Evolutionary conservation across 208 protist genomes (phyloP).

Genomic region (Zelonia costaricensis): DNA sequence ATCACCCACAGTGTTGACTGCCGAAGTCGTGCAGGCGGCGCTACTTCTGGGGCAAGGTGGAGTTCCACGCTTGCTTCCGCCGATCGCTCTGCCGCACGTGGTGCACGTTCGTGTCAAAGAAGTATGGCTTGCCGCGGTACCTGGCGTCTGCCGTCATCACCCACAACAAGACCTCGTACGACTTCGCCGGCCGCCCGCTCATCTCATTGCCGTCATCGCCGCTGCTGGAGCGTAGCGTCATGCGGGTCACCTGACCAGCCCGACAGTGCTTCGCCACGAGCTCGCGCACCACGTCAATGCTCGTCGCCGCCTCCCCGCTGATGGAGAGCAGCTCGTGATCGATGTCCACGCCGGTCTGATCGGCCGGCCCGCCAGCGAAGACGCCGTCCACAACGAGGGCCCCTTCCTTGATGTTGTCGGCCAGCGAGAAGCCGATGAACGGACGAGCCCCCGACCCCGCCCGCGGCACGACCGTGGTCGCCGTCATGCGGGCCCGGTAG

Average conservation of each 20-base stretch:
- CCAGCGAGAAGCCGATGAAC: constrained; percentile 61
- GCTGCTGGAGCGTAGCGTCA: constrained; percentile 12
- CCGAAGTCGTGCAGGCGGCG: background rate
- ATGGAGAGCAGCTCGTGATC: constrained; percentile 42
- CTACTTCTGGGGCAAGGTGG: constrained; percentile 4
- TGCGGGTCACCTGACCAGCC: constrained; percentile 27
- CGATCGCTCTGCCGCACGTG: constrained; percentile 40
- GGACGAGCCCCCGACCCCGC: constrained; percentile 14
- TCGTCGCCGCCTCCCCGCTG: constrained; percentile 12
- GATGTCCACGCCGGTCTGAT: constrained; percentile 39
- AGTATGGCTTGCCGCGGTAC: constrained; percentile 45
- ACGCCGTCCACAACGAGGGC: constrained; percentile 53
- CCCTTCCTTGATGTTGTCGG: constrained; percentile 37
- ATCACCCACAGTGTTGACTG: no score
- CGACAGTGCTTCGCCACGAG: constrained; percentile 37
- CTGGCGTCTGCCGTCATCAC: constrained; percentile 51
- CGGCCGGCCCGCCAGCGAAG: constrained; percentile 38
- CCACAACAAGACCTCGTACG: constrained; percentile 44
- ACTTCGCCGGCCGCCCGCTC: no score
- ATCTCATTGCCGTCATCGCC: constrained; percentile 8
- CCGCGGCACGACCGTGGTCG: constrained; percentile 12
- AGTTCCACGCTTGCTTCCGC: constrained; percentile 28
- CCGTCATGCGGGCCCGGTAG: constrained; percentile 28
- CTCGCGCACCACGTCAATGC: constrained; percentile 29
- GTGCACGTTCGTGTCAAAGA: constrained; percentile 46